Percentiles rank a stretch among this genome's conserved stretches.
phyloP scores from a whole-genome alignment of 257 asterid species.

The Scutellaria galericulata region DNA sequence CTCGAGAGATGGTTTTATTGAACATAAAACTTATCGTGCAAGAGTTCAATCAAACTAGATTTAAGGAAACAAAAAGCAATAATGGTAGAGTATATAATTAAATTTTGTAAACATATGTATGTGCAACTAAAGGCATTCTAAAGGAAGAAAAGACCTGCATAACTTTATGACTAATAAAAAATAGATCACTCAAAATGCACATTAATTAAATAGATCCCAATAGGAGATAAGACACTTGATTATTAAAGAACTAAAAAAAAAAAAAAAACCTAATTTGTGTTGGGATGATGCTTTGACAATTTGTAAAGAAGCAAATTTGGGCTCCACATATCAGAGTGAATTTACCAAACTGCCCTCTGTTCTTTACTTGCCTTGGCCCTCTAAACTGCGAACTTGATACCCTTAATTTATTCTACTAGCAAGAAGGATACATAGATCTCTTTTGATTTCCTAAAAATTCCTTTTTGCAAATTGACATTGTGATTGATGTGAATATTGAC shows the following conservation, averaged over 20 bases:
- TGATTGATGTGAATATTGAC: background rate
- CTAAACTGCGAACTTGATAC: conserved; percentile 30
- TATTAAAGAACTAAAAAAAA: background rate
- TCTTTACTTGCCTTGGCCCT: conserved; percentile 53
- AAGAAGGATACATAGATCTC: conserved; percentile 17
- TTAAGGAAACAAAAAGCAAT: conserved; percentile 24
- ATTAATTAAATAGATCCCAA: background rate
- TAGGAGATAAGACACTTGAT: conserved; percentile 21
- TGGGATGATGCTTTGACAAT: conserved; percentile 47
- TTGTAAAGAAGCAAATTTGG: conserved; percentile 43
- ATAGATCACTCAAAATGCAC: conserved; percentile 22
- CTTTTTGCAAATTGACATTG: conserved; percentile 32
- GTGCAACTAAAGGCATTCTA: conserved; percentile 8
- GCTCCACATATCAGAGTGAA: conserved; percentile 28
- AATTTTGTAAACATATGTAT: background rate
- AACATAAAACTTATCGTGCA: too few relatives aligned
- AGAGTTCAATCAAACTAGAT: background rate
- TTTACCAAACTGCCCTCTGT: conserved; percentile 43
- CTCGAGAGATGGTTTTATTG: too few relatives aligned
- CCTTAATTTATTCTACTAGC: conserved; percentile 30
- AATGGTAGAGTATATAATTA: background rate
- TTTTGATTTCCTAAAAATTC: conserved; percentile 26
- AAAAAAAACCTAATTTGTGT: conserved; percentile 21
- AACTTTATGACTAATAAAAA: conserved; percentile 25
- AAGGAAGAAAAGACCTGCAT: conserved; percentile 25